These are phyloP conservation scores for Pseudonitzschia pungens DNA, from an alignment of 108 stramenopile species.

Conservation along the genomic window DNA sequence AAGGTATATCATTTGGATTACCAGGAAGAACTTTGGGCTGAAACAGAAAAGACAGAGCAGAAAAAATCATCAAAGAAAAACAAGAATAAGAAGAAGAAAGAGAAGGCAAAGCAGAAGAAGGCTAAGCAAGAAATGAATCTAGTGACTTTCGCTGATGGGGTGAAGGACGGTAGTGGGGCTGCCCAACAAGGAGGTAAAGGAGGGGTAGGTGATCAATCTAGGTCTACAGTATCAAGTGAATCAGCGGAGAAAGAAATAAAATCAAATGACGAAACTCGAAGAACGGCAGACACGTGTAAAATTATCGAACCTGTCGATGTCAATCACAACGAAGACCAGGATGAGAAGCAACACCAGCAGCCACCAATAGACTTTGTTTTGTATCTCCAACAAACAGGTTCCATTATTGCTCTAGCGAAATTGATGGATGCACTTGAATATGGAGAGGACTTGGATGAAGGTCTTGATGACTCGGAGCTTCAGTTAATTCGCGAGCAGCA, in stretches of 20 bases:
- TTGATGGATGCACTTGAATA: constrained; percentile 83
- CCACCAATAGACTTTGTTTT: constrained; percentile 79
- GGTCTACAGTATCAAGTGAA: constrained; percentile 21
- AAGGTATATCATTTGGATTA: constrained; percentile 90
- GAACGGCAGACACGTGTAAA: constrained; percentile 31
- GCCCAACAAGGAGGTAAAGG: constrained; percentile 3
- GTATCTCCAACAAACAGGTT: constrained; percentile 81
- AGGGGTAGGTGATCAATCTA: constrained; percentile 16
- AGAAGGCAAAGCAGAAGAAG: constrained; percentile 82
- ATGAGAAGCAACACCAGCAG: constrained; percentile 54
- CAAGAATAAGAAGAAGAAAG: constrained; percentile 90
- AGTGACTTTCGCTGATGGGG: constrained; percentile 11
- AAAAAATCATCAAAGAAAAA: constrained; percentile 83
- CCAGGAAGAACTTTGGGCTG: constrained; percentile 94
- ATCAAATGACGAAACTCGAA: constrained; percentile 8
- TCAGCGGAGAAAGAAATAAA: constrained; percentile 22
- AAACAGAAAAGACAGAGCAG: constrained; percentile 74
- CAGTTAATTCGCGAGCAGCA: constrained; percentile 46
- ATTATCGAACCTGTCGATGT: constrained; percentile 34
- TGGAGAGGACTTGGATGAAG: constrained; percentile 61
- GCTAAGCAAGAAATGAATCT: constrained; percentile 37
- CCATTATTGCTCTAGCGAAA: constrained; percentile 84
- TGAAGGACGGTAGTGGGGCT: constrained; percentile 1
- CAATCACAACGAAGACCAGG: constrained; percentile 46
- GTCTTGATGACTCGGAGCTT: constrained; percentile 39